Base-by-base conservation (phyloP, 805 yeast species). In the Blastobotrys terrestris region DNA sequence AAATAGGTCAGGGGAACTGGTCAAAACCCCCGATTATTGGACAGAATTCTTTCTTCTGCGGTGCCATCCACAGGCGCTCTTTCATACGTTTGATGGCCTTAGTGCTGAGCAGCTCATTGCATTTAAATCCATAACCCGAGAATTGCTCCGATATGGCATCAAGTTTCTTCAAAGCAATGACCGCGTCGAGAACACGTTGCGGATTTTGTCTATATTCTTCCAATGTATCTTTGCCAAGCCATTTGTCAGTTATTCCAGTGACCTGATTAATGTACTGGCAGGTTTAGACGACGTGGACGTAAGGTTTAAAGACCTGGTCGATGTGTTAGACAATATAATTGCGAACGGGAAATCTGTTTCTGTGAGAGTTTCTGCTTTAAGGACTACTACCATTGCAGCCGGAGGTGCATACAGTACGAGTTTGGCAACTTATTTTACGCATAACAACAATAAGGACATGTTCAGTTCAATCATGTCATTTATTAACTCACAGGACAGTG, bases 401-500 rank as follows among this genome's bases (percentile, higher is more conserved):
- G 65, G 67, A 2, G 62, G 63, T 3, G 55, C 67, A 1, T 63
- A 58, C 48, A 64, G 64, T n/a, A 69, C 76, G 8, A 53, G 62
- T 15, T 59, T 72, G 6, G 61, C 63, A 14, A 55, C 67, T 7
- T 62, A 62, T 52, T 69, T 73, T 51, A 53, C 64, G 21, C 63
- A 66, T 14, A 26, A 26, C 35, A 26, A 11, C 35, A 26, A 26
- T 11, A 64, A 64, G 39, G 71, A 72, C 56, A 59, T 72, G 54
- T 72, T 72, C 53, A 64, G 69, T 13, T 63, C 73, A 1, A 57
- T 72, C 14, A 58, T 72, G 48, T 53, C 53, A 8, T 58, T 72
- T 22, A 60, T 71, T 21, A 63, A 63, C 39, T 57, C 62, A 43
- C 57, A 58, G 5, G 60, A 48, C 13, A 55, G 63, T 22, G 57